phyloP scores from a whole-genome alignment of 2,329 filamentous ascomycete species.

The Fusarium foetens region DNA sequence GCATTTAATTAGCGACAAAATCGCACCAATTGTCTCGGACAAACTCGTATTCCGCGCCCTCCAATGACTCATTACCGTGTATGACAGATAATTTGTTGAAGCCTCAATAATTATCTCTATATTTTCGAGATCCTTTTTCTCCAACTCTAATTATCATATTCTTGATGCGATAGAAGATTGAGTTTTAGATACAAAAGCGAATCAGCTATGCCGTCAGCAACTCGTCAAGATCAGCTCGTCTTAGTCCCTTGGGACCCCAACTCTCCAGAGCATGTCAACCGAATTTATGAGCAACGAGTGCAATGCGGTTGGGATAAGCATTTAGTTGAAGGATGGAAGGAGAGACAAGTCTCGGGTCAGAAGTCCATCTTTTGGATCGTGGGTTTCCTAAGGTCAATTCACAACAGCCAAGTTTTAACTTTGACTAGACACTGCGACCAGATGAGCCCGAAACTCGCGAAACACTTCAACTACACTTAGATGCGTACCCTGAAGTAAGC shows the following conservation, averaged over 20 bases:
- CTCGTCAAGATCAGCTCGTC: constrained; percentile 7
- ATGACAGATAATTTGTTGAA: not conserved
- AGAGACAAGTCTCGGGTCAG: constrained; percentile 22
- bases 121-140: not conserved
- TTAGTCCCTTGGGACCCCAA: constrained; percentile 42
- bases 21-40: not conserved
- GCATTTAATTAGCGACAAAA: not conserved
- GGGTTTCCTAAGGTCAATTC: not conserved
- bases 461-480: constrained; percentile 24
- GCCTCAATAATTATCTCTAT: not conserved
- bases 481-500: constrained; percentile 26
- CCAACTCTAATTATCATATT: too few relatives aligned
- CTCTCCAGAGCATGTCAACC: constrained; percentile 23
- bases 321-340: constrained; percentile 29
- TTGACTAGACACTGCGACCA: constrained; percentile 19
- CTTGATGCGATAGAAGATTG: too few relatives aligned
- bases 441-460: not conserved
- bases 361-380: constrained; percentile 46
- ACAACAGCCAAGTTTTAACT: not conserved
- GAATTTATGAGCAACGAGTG: constrained; percentile 28
- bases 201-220: constrained; percentile 13
- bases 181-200: not conserved
- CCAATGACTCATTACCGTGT: constrained; percentile 6
- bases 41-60: constrained; percentile 2
- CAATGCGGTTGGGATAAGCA: constrained; percentile 40